A percentile compares a stretch with the other conserved stretches of the same genome.
These are phyloP conservation scores for Monascus purpureus DNA, from an alignment of 495 filamentous ascomycete genomes.

Conservation along the genomic window DNA sequence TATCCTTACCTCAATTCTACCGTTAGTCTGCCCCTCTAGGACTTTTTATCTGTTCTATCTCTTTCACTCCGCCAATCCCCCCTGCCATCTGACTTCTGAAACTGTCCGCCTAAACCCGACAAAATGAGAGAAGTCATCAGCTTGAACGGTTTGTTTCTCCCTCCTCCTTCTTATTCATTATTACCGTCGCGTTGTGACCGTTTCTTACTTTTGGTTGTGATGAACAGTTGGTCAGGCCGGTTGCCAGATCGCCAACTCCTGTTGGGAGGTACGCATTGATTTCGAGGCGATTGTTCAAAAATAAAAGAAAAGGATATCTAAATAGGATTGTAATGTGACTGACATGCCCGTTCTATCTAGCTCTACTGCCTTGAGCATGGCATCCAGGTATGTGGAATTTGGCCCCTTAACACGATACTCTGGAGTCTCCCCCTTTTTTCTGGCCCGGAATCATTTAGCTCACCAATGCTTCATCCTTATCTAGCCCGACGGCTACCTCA, in stretches of 20 bases:
- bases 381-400: conserved; percentile 66
- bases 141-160: conserved; percentile 63
- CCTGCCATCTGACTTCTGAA: not conserved
- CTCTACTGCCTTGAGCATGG: conserved; percentile 99
- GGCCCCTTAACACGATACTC: conserved; percentile 6
- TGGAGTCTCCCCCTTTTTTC: conserved; percentile 8
- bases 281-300: not conserved
- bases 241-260: conserved; percentile 99
- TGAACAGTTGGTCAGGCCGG: conserved; percentile 91
- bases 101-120: too few relatives aligned
- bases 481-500: conserved; percentile 96
- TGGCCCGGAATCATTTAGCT: conserved; percentile 5
- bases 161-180: conserved; percentile 2
- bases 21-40: too few relatives aligned
- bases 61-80: not conserved
- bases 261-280: conserved; percentile 76
- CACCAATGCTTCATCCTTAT: not conserved
- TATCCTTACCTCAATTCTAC: too few relatives aligned
- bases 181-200: conserved; percentile 1
- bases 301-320: not conserved
- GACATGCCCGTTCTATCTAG: conserved; percentile 45
- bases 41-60: not conserved
- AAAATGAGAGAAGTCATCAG: conserved; percentile 98
- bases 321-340: too few relatives aligned
- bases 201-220: conserved; percentile 11